These are phyloP conservation scores for Aschersonia sp. DNA, from an alignment of 2,329 filamentous ascomycete genomes.

Conservation along the genomic window DNA sequence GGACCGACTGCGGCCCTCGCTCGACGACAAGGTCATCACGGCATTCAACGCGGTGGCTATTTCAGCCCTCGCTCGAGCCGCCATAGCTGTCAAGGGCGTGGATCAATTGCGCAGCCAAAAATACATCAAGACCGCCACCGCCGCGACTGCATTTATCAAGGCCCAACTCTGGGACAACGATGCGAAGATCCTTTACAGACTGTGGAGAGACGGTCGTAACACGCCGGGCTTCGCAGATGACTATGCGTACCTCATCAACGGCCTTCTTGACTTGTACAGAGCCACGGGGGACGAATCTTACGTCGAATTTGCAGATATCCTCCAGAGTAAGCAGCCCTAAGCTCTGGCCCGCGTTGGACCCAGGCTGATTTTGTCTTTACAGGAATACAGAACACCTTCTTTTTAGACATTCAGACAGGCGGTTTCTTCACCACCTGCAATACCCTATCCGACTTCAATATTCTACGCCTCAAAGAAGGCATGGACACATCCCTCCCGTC, in stretches of 20 bases:
- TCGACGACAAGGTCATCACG: slow-evolving; percentile 81
- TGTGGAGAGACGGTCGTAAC: slow-evolving; percentile 55
- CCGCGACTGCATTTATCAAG: slow-evolving; percentile 59
- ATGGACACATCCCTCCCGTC: slow-evolving; percentile 90
- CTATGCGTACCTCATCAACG: slow-evolving; percentile 78
- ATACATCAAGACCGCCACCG: slow-evolving; percentile 52
- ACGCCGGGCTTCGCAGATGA: slow-evolving; percentile 77
- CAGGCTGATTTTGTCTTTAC: neutral
- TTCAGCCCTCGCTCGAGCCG: slow-evolving; percentile 62
- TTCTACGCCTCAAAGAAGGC: slow-evolving; percentile 84
- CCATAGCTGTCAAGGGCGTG: slow-evolving; percentile 49
- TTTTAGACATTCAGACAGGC: slow-evolving; percentile 54
- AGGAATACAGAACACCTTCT: slow-evolving; percentile 61
- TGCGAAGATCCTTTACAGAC: slow-evolving; percentile 52
- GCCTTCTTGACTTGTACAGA: slow-evolving; percentile 73
- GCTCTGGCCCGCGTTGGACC: neutral
- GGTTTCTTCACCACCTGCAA: slow-evolving; percentile 60
- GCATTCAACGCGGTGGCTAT: slow-evolving; percentile 86
- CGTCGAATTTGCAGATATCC: slow-evolving; percentile 64
- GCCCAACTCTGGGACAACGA: slow-evolving; percentile 55
- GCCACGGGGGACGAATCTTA: slow-evolving; percentile 63
- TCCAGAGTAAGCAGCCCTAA: slow-evolving; percentile 47
- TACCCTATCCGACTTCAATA: slow-evolving; percentile 47
- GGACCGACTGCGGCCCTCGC: slow-evolving; percentile 59
- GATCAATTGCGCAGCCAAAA: slow-evolving; percentile 40